phyloP scores from a whole-genome alignment of 2,329 filamentous ascomycete species.

The Ophiocordyceps camponoti-saundersi region DNA sequence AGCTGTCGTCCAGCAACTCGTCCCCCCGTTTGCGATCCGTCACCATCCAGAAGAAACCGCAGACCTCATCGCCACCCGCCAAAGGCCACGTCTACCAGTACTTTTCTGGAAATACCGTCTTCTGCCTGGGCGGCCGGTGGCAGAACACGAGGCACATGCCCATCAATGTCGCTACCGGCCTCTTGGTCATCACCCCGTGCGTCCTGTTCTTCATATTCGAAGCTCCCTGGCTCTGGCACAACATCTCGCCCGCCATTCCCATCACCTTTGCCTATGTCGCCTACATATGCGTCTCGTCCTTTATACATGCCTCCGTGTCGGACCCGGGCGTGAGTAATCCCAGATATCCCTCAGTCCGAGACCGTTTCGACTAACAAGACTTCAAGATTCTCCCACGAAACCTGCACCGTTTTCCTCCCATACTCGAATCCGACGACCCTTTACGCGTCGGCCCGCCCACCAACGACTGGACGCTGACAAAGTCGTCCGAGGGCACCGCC shows the following conservation, averaged over 20 bases:
- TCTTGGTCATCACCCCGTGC: conserved; percentile 63
- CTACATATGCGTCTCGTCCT: conserved; percentile 81
- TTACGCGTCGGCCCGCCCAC: conserved; percentile 67
- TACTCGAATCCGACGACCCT: conserved; percentile 62
- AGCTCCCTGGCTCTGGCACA: conserved; percentile 69
- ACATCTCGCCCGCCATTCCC: conserved; percentile 77
- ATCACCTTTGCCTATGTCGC: conserved; percentile 84
- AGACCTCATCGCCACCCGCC: conserved; percentile 6
- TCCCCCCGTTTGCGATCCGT: conserved; percentile 45
- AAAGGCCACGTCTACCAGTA: conserved; percentile 65
- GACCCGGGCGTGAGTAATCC: conserved; percentile 68
- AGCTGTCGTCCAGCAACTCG: conserved; percentile 65
- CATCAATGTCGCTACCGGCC: conserved; percentile 73
- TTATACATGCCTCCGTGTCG: conserved; percentile 77
- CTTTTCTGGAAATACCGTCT: conserved; percentile 84
- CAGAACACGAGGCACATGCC: conserved; percentile 80
- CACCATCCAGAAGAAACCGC: conserved; percentile 15
- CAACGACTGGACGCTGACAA: conserved; percentile 87
- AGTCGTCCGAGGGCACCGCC: conserved; percentile 55
- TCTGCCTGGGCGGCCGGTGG: conserved; percentile 69
- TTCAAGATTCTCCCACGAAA: conserved; percentile 93
- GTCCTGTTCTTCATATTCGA: conserved; percentile 75
- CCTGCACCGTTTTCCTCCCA: conserved; percentile 70
- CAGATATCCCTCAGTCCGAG: neutral
- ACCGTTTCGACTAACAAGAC: conserved; percentile 3